These are phyloP conservation scores for Colletotrichum echinochloae DNA, from an alignment of 2,329 filamentous ascomycete genomes.

Conservation along the genomic window DNA sequence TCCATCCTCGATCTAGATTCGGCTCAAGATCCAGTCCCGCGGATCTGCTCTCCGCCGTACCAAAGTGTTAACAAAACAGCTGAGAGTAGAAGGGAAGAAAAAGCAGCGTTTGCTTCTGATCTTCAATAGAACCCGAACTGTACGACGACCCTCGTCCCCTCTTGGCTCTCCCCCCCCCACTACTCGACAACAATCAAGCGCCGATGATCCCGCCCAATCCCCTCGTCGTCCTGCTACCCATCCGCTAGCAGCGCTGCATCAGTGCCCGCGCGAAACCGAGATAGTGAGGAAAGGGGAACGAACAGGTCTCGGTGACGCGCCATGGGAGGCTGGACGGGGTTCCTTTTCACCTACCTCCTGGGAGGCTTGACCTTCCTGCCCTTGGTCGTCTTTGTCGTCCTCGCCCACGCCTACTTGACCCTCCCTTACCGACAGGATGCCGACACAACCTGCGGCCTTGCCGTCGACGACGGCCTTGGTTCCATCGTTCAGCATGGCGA, in stretches of 20 bases:
- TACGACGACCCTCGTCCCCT: background rate
- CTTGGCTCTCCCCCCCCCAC: background rate
- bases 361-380: slow-evolving; percentile 92
- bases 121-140: background rate
- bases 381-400: slow-evolving; percentile 69
- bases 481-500: slow-evolving; percentile 69
- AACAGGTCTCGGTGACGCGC: slow-evolving; percentile 34
- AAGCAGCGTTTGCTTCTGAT: slow-evolving; percentile 1
- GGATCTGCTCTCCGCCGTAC: slow-evolving; percentile 11
- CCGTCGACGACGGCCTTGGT: slow-evolving; percentile 47
- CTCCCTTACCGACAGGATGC: slow-evolving; percentile 67
- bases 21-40: slow-evolving; percentile 13
- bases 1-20: slow-evolving; percentile 16
- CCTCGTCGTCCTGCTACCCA: slow-evolving; percentile 16
- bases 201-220: slow-evolving; percentile 31
- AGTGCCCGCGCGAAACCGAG: slow-evolving; percentile 29
- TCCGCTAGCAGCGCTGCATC: slow-evolving; percentile 32
- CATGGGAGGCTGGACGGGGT: slow-evolving; percentile 66
- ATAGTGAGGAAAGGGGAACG: slow-evolving; percentile 3
- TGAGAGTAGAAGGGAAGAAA: background rate
- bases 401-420: slow-evolving; percentile 76
- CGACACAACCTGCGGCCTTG: slow-evolving; percentile 46
- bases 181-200: slow-evolving; percentile 13
- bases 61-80: slow-evolving; percentile 6
- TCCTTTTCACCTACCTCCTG: slow-evolving; percentile 82